These are phyloP conservation scores for Alternaria alternata DNA, from an alignment of 2,329 filamentous ascomycete species.

Conservation along the genomic window DNA sequence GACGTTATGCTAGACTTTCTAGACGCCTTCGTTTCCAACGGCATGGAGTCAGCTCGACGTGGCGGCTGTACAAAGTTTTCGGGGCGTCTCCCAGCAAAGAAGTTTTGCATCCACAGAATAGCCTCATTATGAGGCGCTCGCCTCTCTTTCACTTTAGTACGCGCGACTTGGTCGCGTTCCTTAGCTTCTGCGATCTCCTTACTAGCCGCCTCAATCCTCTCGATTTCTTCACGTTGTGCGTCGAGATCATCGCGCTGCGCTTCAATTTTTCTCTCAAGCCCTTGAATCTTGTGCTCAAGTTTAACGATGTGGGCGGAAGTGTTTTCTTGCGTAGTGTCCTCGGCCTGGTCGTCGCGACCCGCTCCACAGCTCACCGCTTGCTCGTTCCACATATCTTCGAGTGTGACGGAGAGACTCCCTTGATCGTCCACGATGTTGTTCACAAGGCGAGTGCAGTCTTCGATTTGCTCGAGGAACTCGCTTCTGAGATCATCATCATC, in stretches of 20 bases:
- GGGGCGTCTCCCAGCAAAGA: not conserved
- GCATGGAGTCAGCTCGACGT: slow-evolving; percentile 2
- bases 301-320: not conserved
- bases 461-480: not conserved
- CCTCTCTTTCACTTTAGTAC: not conserved
- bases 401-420: not conserved
- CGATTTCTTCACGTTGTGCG: not conserved
- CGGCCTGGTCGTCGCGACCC: not conserved
- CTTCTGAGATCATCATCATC: not conserved
- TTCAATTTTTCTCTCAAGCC: not conserved
- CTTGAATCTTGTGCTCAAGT: not conserved
- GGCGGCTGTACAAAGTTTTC: not conserved
- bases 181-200: not conserved
- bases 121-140: not conserved
- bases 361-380: not conserved
- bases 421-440: not conserved
- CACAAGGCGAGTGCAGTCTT: not conserved
- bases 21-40: not conserved
- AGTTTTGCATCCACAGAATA: not conserved
- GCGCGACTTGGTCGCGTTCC: not conserved
- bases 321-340: not conserved
- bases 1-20: not conserved
- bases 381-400: not conserved
- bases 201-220: not conserved
- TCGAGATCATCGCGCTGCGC: not conserved